These are phyloP conservation scores for Exsudoporus frostii DNA, from an alignment of 768 basidiomycete species.

Conservation along the genomic window DNA sequence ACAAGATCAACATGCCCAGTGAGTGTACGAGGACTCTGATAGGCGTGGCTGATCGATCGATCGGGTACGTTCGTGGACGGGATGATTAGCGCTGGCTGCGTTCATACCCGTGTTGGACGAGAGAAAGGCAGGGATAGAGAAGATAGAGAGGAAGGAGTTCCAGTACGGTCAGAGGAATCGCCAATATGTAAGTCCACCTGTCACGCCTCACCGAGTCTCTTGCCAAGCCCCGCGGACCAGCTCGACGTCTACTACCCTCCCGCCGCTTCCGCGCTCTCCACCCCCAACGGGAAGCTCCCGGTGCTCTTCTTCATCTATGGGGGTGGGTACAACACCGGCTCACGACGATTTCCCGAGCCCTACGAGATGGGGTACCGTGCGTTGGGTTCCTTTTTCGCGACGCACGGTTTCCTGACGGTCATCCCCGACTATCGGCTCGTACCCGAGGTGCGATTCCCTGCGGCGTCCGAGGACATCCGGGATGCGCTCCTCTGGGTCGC, in stretches of 20 bases:
- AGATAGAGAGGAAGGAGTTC: constrained; percentile 52
- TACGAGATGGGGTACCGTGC: constrained; percentile 53
- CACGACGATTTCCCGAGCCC: constrained; percentile 44
- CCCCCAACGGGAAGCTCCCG: constrained; percentile 34
- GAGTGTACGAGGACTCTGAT: constrained; percentile 4
- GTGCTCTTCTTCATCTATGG: constrained; percentile 67
- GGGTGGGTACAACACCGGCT: constrained; percentile 56
- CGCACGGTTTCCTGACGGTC: constrained; percentile 55
- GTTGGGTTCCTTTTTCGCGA: constrained; percentile 60
- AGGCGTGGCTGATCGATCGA: constrained; percentile 2
- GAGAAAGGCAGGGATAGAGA: constrained; percentile 44
- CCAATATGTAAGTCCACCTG: constrained; percentile 32
- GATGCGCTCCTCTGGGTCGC: constrained; percentile 58
- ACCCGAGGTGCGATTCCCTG: constrained; percentile 55
- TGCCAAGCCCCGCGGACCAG: constrained; percentile 30
- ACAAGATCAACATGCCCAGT: constrained; percentile 36
- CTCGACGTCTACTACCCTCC: constrained; percentile 67
- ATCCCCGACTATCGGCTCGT: constrained; percentile 69
- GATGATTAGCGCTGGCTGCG: constrained; percentile 40
- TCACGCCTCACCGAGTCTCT: background rate
- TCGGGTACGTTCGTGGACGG: background rate
- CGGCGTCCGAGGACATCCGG: constrained; percentile 52
- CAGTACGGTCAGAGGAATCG: constrained; percentile 46
- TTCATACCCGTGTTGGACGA: constrained; percentile 51
- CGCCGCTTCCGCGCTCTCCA: constrained; percentile 21